A percentile compares a stretch with the other conserved stretches of the same genome.
Conservation (phyloP, 768 basidiomycete genomes). For the Leccinum variicolor region DNA sequence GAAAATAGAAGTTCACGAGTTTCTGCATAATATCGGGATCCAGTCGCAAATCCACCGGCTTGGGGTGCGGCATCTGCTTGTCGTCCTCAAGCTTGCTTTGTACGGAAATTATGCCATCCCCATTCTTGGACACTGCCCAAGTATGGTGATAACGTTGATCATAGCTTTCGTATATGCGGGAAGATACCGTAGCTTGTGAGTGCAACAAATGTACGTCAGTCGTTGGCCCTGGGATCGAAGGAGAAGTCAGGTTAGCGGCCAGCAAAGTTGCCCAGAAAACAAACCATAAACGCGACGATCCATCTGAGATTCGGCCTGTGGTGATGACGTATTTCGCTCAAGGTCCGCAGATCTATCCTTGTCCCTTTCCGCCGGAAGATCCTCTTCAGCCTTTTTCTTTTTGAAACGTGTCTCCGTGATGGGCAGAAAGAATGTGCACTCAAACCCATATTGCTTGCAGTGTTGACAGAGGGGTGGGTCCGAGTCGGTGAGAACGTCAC, state of each 20-base stretch:
- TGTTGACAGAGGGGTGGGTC: constrained; percentile 87
- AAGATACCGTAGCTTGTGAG: constrained; percentile 82
- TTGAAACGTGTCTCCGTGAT: constrained; percentile 99
- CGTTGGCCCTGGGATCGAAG: constrained; percentile 68
- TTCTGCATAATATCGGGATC: constrained; percentile 76
- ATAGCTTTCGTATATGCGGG: constrained; percentile 81
- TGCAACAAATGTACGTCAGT: constrained; percentile 84
- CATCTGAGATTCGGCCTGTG: constrained; percentile 45
- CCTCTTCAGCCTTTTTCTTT: constrained; percentile 86
- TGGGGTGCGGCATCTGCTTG: constrained; percentile 50
- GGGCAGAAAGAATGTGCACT: constrained; percentile 96
- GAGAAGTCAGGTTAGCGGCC: constrained; percentile 26
- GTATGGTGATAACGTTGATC: constrained; percentile 86
- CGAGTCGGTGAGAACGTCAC: constrained; percentile 79
- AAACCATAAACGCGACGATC: constrained; percentile 66
- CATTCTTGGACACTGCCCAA: constrained; percentile 79
- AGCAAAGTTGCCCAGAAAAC: constrained; percentile 20
- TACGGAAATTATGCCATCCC: constrained; percentile 86
- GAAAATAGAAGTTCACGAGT: constrained; percentile 90
- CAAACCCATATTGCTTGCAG: constrained; percentile 90
- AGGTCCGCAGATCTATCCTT: constrained; percentile 29
- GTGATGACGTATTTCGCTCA: constrained; percentile 39
- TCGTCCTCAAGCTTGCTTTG: constrained; percentile 61
- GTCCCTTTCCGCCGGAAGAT: constrained; percentile 41
- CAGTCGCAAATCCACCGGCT: constrained; percentile 67